Evolutionary conservation across 768 basidiomycete species (phyloP), one percentile per base, ranked within the genome.

Genomic region (Termitomyces sp.): DNA sequence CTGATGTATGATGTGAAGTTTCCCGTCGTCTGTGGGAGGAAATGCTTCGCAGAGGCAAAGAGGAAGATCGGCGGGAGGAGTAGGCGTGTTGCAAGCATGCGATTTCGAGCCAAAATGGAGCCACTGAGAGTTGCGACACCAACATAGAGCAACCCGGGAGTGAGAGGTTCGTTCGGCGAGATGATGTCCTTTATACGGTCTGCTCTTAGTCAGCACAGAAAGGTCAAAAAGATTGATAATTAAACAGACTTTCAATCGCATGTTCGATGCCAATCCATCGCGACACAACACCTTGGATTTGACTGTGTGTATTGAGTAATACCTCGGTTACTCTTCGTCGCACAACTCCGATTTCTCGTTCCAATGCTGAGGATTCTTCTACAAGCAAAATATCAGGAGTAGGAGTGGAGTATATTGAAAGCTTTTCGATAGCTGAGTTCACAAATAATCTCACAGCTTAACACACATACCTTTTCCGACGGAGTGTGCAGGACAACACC

Each of bases 81-180:
- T 54, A 89, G 65, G 20, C 96, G 89, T 6, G 84, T 74, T 34
- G 86, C 79, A 55, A 95, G 73, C 54, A 76, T 68, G 62, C 95
- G 86, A 64, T 88, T 89, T 45, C 95, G 88, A 0, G 90, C 84
- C 57, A 98, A 65, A 65, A 98, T 88, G 58, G 94, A 94, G 1
- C 91, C 93, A 4, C 91, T 89, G 50, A 98, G 85, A 15, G 93
- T 86, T 2, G 93, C 86, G 51, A 98, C 82, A 51, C 93, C 92
- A 48, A 92, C 88, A 76, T 96, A 98, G 55, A 98, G 86, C 5
- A 89, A 67, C n/a, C 91, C 93, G 1, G 95, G 95, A 11, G 88
- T 93, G 31, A 97, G 82, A 1, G 87, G 78, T 73, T 98, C 96
- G 55, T 88, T 79, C 0, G 86, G 81, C 0, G 92, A 87, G 15